Evolutionary conservation across 768 basidiomycete species (phyloP).

Genomic region (Chiua virens): DNA sequence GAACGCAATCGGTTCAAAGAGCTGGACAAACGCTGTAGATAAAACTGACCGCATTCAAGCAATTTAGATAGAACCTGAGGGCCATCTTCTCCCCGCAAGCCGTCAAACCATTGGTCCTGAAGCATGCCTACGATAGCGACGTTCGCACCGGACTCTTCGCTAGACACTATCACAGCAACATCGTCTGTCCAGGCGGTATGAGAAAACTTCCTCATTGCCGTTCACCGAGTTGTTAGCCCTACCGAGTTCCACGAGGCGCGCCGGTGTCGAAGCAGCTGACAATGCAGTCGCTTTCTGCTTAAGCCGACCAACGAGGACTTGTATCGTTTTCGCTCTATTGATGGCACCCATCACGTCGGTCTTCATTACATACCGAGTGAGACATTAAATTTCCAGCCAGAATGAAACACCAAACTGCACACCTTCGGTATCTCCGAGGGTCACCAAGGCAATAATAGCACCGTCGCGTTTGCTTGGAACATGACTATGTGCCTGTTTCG

Average conservation of each 20-base stretch:
- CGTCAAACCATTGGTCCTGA: constrained; percentile 29
- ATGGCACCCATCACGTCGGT: constrained; percentile 14
- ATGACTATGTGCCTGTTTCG: constrained; percentile 10
- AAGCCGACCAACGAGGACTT: constrained; percentile 16
- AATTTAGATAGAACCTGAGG: constrained; percentile 17
- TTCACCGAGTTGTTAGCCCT: neutral
- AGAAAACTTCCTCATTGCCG: neutral
- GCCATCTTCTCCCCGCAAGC: constrained; percentile 25
- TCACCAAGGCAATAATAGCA: constrained; percentile 17
- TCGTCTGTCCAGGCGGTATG: constrained; percentile 11
- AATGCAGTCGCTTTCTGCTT: constrained; percentile 16
- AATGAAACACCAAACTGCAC: neutral
- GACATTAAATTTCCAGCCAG: neutral
- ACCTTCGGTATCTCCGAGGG: constrained; percentile 15
- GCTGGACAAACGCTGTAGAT: too few species aligned
- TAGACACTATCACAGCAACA: constrained; percentile 9
- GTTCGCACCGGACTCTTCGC: constrained; percentile 1
- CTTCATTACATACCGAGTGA: neutral
- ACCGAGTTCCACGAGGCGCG: constrained; percentile 20
- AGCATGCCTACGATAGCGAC: constrained; percentile 21
- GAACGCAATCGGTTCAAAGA: neutral
- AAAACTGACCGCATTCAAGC: constrained; percentile 21
- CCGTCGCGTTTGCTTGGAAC: constrained; percentile 13
- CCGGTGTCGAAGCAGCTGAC: constrained; percentile 18
- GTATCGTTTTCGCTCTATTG: constrained; percentile 11